These are phyloP conservation scores for Camelina sativa DNA, from an alignment of 345 rosid genomes.

Conservation along the genomic window DNA sequence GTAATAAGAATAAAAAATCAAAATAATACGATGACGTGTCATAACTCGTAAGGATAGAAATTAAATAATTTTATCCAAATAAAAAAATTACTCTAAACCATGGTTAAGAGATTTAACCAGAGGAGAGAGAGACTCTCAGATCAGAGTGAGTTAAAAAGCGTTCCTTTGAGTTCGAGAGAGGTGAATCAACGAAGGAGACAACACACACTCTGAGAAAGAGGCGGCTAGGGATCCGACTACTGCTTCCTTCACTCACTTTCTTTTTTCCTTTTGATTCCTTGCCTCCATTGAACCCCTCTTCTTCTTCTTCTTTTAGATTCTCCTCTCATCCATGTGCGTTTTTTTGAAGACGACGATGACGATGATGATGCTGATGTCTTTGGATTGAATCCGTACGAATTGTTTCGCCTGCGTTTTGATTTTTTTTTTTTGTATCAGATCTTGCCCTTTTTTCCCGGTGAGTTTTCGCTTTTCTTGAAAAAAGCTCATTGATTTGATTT, in stretches of 20 bases:
- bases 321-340: slow-evolving; percentile 32
- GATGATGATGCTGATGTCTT: slow-evolving; percentile 3
- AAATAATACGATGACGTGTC: slow-evolving; percentile 37
- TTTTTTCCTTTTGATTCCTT: slow-evolving; percentile 20
- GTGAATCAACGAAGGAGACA: slow-evolving; percentile 41
- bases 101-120: slow-evolving; percentile 45
- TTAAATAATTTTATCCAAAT: slow-evolving; percentile 4
- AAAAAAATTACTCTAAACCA: slow-evolving; percentile 34
- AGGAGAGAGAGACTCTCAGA: slow-evolving; percentile 18
- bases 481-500: slow-evolving; percentile 4
- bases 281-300: slow-evolving; percentile 18
- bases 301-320: slow-evolving; percentile 1
- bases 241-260: slow-evolving; percentile 30
- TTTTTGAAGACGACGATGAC: slow-evolving; percentile 10
- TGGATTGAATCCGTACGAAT: slow-evolving; percentile 13
- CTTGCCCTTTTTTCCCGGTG: slow-evolving; percentile 29
- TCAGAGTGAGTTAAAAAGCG: slow-evolving; percentile 47
- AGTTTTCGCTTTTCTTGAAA: slow-evolving; percentile 3
- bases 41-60: slow-evolving; percentile 11
- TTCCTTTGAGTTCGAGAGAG: slow-evolving; percentile 8
- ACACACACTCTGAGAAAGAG: slow-evolving; percentile 25
- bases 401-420: slow-evolving; percentile 20
- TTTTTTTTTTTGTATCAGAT: slow-evolving; percentile 23
- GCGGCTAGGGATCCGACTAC: slow-evolving; percentile 40
- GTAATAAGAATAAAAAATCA: neutral